phyloP scores from a whole-genome alignment of 2,329 filamentous ascomycete species.

The Fusarium sacchari region DNA sequence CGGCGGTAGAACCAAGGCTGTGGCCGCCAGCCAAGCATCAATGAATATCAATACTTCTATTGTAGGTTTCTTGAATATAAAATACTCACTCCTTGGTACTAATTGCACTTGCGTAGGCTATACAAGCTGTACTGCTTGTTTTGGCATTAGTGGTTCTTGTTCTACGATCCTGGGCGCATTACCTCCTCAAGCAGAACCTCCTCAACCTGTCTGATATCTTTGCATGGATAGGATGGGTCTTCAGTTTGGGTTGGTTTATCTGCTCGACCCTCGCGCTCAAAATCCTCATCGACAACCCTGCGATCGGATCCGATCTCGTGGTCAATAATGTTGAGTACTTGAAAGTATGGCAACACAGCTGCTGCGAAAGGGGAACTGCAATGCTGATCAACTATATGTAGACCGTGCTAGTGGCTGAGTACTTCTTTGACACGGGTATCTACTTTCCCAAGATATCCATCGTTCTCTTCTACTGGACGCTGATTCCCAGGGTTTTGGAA shows the following conservation, averaged over 20 bases:
- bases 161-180: neutral
- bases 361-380: neutral
- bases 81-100: neutral
- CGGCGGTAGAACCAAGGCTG: neutral
- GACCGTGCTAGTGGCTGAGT: constrained; percentile 9
- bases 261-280: constrained; percentile 11
- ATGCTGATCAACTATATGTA: neutral
- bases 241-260: constrained; percentile 21
- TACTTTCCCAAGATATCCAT: constrained; percentile 18
- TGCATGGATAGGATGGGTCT: constrained; percentile 12
- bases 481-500: constrained; percentile 3
- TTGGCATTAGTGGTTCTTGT: neutral
- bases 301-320: neutral
- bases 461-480: constrained; percentile 14
- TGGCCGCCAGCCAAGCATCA: neutral
- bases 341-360: neutral
- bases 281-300: constrained; percentile 9
- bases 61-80: neutral
- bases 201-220: neutral
- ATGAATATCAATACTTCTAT: neutral
- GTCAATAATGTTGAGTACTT: constrained; percentile 6
- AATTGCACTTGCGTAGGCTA: neutral
- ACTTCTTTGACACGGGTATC: constrained; percentile 15
- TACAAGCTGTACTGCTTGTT: constrained; percentile 4
- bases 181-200: neutral